Evolutionary conservation across 192 early-diverging fungal genomes (phyloP), one percentile per base, ranked within the genome.

Genomic region (Nowakowskiella sp.): DNA sequence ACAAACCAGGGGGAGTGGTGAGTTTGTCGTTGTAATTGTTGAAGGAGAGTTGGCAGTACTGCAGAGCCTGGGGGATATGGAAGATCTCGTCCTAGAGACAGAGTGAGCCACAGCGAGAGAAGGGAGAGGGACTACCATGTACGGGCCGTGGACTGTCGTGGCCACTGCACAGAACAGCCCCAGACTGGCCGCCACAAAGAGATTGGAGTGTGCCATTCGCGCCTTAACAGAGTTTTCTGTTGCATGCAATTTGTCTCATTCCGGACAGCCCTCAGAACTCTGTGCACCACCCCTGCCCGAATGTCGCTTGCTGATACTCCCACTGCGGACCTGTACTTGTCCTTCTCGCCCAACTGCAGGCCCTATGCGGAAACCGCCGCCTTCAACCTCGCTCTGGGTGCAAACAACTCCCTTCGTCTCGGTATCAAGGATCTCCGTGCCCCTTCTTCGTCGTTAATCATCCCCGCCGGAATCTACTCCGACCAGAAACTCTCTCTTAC

Each of bases 1-100:
- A 98, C 75, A 95, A 76, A 8, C 92, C 94, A 19, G 94, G 92
- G 31, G 92, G 94, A n/a, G 94, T 98, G 0, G 94, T 98, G 23
- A 98, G 62, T 60, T 92, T 98, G n/a, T 85, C 83, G 59, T 97
- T 85, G 85, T 88, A 97, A 23, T 58, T 65, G 33, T 32, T 48
- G 58, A 74, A 97, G 36, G 78, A 62, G 16, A 83, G 84, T 1
- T 46, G 19, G 55, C 90, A 91, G 72, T 94, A 97, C 19, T 57
- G 70, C 58, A 91, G 87, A 13, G 90, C 89, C 65, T 98, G 94
- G 16, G 83, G 82, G 16, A 94, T 59, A 62, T 98, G 94, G 68
- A 95, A 98, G 22, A 86, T 76, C 62, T 98, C 94, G 66, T 98
- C 94, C 94, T 89, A 67, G 42, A 9, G 53, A n/a, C 27, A 9